Base-by-base conservation (phyloP, 805 yeast genomes). In the Blastobotrys parvus region DNA sequence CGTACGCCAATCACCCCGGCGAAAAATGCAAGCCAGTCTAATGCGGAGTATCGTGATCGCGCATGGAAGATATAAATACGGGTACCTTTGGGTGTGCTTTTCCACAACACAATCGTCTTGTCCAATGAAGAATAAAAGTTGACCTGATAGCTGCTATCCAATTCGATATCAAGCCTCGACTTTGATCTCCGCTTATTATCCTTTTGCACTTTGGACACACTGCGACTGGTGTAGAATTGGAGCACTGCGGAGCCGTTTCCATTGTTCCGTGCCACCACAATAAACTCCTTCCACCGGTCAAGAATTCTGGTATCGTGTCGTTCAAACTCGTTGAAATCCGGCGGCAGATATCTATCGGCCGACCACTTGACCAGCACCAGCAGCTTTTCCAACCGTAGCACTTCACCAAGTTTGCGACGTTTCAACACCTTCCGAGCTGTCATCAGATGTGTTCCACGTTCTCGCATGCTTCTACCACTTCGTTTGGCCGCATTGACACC, bases 231-330 rank as follows among this genome's bases (percentile, higher is more conserved):
- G 60, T 77, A 81, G 46, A 88, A 74, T 53, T 87, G 88, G 1
- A 87, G 46, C 11, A 7, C 29, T 7, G 29, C 11, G 29, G 29
- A 8, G 0, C 55, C 38, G 45, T 69, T 62, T 13, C 75, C 78
- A 0, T 84, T 77, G n/a, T 75, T 71, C 46, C 90, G 65, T 1
- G 82, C 79, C 1, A 83, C 86, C 2, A 83, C 81, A 21, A 77
- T 64, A 56, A 78, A 85, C 57, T 89, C 96, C 47, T 72, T 76
- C 92, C 96, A 87, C 38, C 87, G 63, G 45, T 84, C 89, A 7
- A 69, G 47, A 1, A 83, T 70, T 41, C 81, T 62, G 0, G 84
- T 68, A 33, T 75, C 76, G 20, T 69, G 66, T 1, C 70, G 64
- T 44, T 75, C 78, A 7, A 61, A 56, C 46, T 79, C 86, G 11